phyloP scores from a whole-genome alignment of 306 rosid species.

The Prunus mongolica region DNA sequence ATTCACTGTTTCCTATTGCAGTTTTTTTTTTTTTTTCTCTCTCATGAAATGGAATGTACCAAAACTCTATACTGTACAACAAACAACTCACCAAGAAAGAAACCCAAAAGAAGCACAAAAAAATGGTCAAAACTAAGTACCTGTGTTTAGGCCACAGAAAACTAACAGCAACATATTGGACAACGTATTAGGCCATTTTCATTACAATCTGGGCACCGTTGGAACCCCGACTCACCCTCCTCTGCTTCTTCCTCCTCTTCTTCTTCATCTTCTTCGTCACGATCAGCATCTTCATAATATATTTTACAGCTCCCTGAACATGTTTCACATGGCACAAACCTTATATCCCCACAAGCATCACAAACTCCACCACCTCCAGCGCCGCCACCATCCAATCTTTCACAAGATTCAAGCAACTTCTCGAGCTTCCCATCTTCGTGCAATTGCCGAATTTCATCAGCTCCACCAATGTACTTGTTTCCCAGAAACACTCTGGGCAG shows the following conservation, averaged over 20 bases:
- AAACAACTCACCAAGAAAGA: constrained; percentile 25
- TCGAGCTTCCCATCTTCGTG: constrained; percentile 82
- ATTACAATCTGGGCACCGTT: constrained; percentile 80
- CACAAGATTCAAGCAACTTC: constrained; percentile 57
- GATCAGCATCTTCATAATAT: constrained; percentile 46
- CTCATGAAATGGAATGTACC: constrained; percentile 10
- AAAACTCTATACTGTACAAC: constrained; percentile 53
- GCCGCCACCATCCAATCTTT: constrained; percentile 32
- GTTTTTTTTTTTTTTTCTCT: constrained; percentile 13
- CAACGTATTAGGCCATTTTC: constrained; percentile 89
- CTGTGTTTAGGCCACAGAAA: constrained; percentile 25
- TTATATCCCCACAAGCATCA: constrained; percentile 82
- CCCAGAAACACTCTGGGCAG: constrained; percentile 82
- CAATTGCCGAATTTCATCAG: constrained; percentile 62
- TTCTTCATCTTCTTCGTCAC: constrained; percentile 30
- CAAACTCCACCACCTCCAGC: constrained; percentile 43
- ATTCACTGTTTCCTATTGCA: constrained; percentile 25
- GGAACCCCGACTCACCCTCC: constrained; percentile 52
- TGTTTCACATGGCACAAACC: constrained; percentile 89
- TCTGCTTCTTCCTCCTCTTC: constrained; percentile 23
- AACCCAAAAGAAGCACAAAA: constrained; percentile 29
- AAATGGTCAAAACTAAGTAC: constrained; percentile 28
- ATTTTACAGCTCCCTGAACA: constrained; percentile 95
- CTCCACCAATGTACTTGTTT: constrained; percentile 67
- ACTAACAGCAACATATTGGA: constrained; percentile 60